Conservation (phyloP, 345 rosid genomes). For the Leavenworthia alabamica region DNA sequence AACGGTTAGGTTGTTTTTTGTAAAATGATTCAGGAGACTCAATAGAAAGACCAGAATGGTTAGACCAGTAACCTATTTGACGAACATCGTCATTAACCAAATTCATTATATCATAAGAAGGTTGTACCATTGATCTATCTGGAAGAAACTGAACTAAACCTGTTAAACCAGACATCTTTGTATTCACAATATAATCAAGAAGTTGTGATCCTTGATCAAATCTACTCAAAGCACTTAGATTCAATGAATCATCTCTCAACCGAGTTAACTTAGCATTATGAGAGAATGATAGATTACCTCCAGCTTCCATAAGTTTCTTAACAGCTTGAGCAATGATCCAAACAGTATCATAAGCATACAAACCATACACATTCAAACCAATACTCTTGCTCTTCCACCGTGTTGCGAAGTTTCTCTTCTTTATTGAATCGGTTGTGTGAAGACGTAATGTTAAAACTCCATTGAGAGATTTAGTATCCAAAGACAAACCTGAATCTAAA, state of each 20-base stretch:
- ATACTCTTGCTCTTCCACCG: slow-evolving; percentile 56
- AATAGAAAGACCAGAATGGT: slow-evolving; percentile 70
- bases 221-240: slow-evolving; percentile 61
- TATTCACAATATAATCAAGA: slow-evolving; percentile 48
- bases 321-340: slow-evolving; percentile 80
- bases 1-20: slow-evolving; percentile 53
- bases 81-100: slow-evolving; percentile 33
- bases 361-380: slow-evolving; percentile 68
- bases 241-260: slow-evolving; percentile 45
- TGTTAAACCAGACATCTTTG: slow-evolving; percentile 69
- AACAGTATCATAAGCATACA: slow-evolving; percentile 87
- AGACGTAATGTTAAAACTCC: slow-evolving; percentile 76
- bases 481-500: slow-evolving; percentile 50
- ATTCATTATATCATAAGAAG: slow-evolving; percentile 71
- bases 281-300: slow-evolving; percentile 65
- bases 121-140: slow-evolving; percentile 55
- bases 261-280: slow-evolving; percentile 39
- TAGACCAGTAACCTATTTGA: slow-evolving; percentile 85
- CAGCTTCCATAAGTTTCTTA: slow-evolving; percentile 53
- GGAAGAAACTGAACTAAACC: slow-evolving; percentile 58
- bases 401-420: slow-evolving; percentile 49
- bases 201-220: slow-evolving; percentile 62
- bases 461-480: slow-evolving; percentile 31
- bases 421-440: slow-evolving; percentile 58
- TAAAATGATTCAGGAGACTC: slow-evolving; percentile 72